These are phyloP conservation scores for Misopates orontium DNA, from an alignment of 257 asterid genomes.

Conservation along the genomic window DNA sequence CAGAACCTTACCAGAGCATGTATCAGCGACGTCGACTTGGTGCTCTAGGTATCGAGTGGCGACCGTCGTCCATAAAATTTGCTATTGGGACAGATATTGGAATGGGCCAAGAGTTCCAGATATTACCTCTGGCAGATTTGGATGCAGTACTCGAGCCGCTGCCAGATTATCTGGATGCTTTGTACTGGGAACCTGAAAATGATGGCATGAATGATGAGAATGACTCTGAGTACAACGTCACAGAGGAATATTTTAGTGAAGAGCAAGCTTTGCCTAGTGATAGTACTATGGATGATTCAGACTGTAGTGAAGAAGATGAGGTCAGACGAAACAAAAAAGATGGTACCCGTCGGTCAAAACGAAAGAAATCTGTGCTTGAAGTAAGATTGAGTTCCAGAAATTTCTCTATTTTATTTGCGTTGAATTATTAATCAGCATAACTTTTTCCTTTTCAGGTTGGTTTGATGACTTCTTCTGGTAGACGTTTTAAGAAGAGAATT, in stretches of 20 bases:
- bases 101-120: constrained; percentile 73
- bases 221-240: constrained; percentile 80
- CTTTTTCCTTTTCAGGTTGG: constrained; percentile 58
- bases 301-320: constrained; percentile 56
- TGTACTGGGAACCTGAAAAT: constrained; percentile 94
- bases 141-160: constrained; percentile 73
- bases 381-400: constrained; percentile 49
- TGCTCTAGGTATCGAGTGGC: constrained; percentile 93
- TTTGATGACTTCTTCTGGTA: constrained; percentile 49
- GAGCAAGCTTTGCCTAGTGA: constrained; percentile 55
- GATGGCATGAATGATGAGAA: constrained; percentile 81
- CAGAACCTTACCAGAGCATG: constrained; percentile 92
- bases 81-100: constrained; percentile 87
- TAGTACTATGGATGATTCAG: constrained; percentile 60
- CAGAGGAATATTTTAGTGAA: constrained; percentile 68
- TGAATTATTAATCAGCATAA: constrained; percentile 33
- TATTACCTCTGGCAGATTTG: constrained; percentile 84
- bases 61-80: constrained; percentile 76
- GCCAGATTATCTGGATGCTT: constrained; percentile 78
- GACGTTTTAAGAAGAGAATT: constrained; percentile 60
- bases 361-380: constrained; percentile 63
- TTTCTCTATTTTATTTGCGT: constrained; percentile 24
- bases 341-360: constrained; percentile 64
- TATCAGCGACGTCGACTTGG: constrained; percentile 88
- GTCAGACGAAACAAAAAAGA: constrained; percentile 49